Conservation (phyloP, 169 alveolate genomes). For the Amoebophrya sp. region DNA sequence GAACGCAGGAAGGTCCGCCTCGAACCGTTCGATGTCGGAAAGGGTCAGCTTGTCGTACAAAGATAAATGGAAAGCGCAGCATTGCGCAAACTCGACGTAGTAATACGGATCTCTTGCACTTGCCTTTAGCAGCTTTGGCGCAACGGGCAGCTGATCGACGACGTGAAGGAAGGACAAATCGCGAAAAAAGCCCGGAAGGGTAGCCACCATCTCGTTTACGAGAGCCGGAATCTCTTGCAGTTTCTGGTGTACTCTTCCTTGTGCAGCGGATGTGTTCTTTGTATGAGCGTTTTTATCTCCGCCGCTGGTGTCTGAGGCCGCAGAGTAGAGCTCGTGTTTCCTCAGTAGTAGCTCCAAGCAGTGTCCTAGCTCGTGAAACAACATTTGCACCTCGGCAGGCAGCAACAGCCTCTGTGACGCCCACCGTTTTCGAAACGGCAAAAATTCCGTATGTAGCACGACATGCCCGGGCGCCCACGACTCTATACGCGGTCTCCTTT, state of each 20-base stretch:
- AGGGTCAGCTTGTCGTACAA: too few species aligned
- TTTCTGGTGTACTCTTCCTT: too few species aligned
- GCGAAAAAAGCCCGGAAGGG: not conserved
- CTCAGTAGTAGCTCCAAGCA: too few species aligned
- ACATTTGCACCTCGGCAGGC: not conserved
- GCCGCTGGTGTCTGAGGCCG: too few species aligned
- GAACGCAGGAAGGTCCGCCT: too few species aligned
- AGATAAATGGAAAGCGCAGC: too few species aligned
- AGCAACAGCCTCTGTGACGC: not conserved
- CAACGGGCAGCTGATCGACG: not conserved
- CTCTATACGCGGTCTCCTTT: too few species aligned
- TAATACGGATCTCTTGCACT: not conserved
- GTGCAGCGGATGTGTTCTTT: not conserved
- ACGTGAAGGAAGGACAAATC: not conserved
- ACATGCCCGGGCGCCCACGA: not conserved
- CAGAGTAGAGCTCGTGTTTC: not conserved
- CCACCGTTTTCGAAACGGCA: not conserved
- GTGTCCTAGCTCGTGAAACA: not conserved
- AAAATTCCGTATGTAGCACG: not conserved
- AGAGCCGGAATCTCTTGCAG: not conserved
- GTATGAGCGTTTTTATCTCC: too few species aligned
- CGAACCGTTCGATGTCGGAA: too few species aligned
- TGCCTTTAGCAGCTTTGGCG: not conserved
- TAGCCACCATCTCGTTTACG: not conserved
- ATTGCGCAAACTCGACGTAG: not conserved